Evolutionary conservation across 768 basidiomycete genomes (phyloP).

Genomic region (Daedaleopsis sinensis): DNA sequence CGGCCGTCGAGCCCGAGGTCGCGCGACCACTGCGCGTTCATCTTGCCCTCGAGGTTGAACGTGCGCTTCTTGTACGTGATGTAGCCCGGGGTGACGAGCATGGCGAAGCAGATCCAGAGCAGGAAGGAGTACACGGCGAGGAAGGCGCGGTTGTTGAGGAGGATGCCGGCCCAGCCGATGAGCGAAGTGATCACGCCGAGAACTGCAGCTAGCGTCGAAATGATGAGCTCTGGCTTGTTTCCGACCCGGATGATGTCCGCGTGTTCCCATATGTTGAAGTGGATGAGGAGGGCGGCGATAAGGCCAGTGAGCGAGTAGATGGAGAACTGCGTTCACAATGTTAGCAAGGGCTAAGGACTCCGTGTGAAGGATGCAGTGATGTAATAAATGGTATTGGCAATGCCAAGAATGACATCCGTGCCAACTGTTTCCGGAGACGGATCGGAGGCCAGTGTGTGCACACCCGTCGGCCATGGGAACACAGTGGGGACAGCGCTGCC

Average conservation of each 20-base stretch:
- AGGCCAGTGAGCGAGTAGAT: slow-evolving; percentile 62
- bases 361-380: too few relatives aligned
- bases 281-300: slow-evolving; percentile 69
- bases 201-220: slow-evolving; percentile 68
- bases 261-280: slow-evolving; percentile 73
- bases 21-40: slow-evolving; percentile 78
- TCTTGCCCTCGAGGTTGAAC: slow-evolving; percentile 82
- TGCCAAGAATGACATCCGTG: too few relatives aligned
- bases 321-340: slow-evolving; percentile 45
- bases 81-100: slow-evolving; percentile 78
- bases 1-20: slow-evolving; percentile 60
- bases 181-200: slow-evolving; percentile 65
- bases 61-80: slow-evolving; percentile 71
- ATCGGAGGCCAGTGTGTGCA: too few relatives aligned
- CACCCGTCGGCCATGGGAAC: too few relatives aligned
- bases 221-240: slow-evolving; percentile 65
- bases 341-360: background rate
- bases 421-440: too few relatives aligned
- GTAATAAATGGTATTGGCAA: too few relatives aligned
- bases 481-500: too few relatives aligned
- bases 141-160: slow-evolving; percentile 85
- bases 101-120: slow-evolving; percentile 72
- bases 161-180: slow-evolving; percentile 77
- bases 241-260: slow-evolving; percentile 75
- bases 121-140: slow-evolving; percentile 73